phyloP scores from a whole-genome alignment of 1,139 yeast genomes.

The Hansenula sp. region DNA sequence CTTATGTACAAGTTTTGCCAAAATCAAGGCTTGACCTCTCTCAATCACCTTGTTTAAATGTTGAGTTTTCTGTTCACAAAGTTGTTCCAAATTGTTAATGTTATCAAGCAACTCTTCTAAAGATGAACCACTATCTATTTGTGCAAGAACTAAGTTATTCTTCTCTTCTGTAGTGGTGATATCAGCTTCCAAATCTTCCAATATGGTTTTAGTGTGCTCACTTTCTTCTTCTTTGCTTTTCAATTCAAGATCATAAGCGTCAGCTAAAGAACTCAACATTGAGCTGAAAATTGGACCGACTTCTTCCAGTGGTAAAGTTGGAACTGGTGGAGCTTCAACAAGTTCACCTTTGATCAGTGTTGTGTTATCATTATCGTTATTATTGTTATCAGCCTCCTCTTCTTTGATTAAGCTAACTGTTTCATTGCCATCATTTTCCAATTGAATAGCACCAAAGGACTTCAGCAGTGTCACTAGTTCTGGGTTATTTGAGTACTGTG shows the following conservation, averaged over 20 bases:
- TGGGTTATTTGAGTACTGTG: constrained; percentile 35
- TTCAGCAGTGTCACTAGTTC: constrained; percentile 38
- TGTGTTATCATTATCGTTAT: constrained; percentile 3
- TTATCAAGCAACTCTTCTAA: constrained; percentile 25
- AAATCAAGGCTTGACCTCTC: constrained; percentile 56
- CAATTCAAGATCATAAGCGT: constrained; percentile 37
- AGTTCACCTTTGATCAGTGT: constrained; percentile 3
- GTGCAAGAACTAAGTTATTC: constrained; percentile 14
- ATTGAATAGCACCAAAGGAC: constrained; percentile 41
- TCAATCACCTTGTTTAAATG: constrained; percentile 42
- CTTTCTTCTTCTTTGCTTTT: constrained; percentile 33
- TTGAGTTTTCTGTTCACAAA: constrained; percentile 25
- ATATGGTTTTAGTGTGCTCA: constrained; percentile 22
- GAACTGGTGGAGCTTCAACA: constrained; percentile 8
- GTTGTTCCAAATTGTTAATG: constrained; percentile 26
- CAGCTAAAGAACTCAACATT: constrained; percentile 41
- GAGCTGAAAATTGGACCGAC: constrained; percentile 23
- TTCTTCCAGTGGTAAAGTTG: constrained; percentile 19
- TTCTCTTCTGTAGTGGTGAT: constrained; percentile 19
- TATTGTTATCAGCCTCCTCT: not conserved
- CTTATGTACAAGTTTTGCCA: constrained; percentile 52
- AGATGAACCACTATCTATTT: constrained; percentile 17
- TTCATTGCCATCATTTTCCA: constrained; percentile 19
- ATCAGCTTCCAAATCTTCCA: constrained; percentile 19
- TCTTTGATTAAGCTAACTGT: not conserved